phyloP scores from a whole-genome alignment of 371 early-diverging fungal genomes.

The Haplosporangium sp. region DNA sequence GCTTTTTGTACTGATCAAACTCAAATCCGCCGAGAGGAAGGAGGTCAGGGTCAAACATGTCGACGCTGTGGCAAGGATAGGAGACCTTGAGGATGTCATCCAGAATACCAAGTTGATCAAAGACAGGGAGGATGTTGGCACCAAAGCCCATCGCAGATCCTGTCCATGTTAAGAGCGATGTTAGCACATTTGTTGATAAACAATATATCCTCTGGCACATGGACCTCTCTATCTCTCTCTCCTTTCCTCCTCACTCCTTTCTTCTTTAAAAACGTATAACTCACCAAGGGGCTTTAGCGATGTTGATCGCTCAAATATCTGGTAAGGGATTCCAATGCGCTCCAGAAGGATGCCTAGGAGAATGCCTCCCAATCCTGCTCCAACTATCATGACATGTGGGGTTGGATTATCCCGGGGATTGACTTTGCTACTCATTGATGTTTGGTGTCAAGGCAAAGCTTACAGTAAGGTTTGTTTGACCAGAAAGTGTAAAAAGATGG shows the following conservation, averaged over 20 bases:
- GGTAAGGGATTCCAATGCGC: neutral
- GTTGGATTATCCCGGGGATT: neutral
- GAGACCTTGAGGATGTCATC: slow-evolving; percentile 7
- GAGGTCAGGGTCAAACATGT: neutral
- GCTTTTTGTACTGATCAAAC: slow-evolving; percentile 1
- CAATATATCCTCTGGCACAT: neutral
- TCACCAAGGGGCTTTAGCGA: neutral
- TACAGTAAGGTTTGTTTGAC: neutral
- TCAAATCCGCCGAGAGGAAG: neutral
- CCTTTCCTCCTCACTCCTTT: neutral
- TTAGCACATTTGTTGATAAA: neutral
- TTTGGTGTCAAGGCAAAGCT: neutral
- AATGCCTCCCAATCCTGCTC: neutral
- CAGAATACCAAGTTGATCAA: slow-evolving; percentile 12
- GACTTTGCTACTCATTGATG: neutral
- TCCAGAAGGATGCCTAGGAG: neutral
- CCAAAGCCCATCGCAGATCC: slow-evolving; percentile 7
- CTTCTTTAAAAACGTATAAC: neutral
- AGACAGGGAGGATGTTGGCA: slow-evolving; percentile 6
- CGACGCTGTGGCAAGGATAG: neutral
- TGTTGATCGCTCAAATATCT: neutral
- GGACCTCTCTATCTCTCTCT: neutral
- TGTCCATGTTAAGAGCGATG: neutral
- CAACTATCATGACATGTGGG: neutral
- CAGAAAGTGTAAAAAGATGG: too few relatives aligned